Evolutionary conservation across 148 eudicot species (phyloP), one percentile per base, ranked within the genome.

Genomic region (Nepenthes gracilis): DNA sequence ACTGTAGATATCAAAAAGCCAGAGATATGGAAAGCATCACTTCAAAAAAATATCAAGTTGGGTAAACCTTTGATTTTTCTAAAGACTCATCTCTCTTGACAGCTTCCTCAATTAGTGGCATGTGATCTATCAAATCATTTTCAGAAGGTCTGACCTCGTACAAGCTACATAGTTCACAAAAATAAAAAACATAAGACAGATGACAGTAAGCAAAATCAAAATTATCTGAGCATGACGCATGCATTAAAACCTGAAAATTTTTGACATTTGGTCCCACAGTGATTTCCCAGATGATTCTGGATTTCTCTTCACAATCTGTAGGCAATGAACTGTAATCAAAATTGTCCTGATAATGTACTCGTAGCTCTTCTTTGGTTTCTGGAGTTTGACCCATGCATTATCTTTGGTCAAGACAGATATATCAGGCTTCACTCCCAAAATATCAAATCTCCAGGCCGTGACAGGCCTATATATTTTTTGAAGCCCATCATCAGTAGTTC

Each of bases 391-490:
- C 98, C 98, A 92, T 51, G 74, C 52, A 33, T 85, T 79, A 8
- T 82, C 81, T 63, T 69, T 78, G 1, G 79, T 73, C 23, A 88
- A 78, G 57, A 88, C 98, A 4, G 75, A 83, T 54, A 87, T 78
- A 74, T 78, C 87, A 1, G 90, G 88, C 64, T 65, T 78, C 58
- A 53, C 34, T 36, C 61, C 61, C 2, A 81, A 75, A 43, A 83
- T 60, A 72, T 87, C 87, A 65, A 83, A 87, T 62, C 71, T 92
- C 98, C 96, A 92, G 10, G 96, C 90, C 50, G 47, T 71, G 55
- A 88, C 96, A 51, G 75, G 82, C 75, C 77, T 75, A 54, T 65
- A 83, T 33, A 85, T 72, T 58, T 69, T 71, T 57, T 71, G 75
- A 69, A 85, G 85, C 67, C 97, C 93, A 63, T 77, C 72, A 69